These are phyloP conservation scores for Ceratocystis lukuohia DNA, from an alignment of 2,329 filamentous ascomycete genomes.

Conservation along the genomic window DNA sequence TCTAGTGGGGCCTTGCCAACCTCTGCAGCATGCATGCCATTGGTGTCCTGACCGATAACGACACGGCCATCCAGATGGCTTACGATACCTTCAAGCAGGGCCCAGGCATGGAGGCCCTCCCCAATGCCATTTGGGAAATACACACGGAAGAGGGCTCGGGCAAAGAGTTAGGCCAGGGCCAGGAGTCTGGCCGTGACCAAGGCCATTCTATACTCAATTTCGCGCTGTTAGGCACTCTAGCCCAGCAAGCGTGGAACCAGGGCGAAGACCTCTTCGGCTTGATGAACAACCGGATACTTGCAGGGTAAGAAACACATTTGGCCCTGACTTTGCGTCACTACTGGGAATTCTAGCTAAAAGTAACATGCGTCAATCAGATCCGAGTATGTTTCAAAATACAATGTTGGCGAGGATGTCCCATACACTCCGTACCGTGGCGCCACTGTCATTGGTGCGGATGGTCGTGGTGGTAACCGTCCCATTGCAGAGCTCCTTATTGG, in stretches of 20 bases:
- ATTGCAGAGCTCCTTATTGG: conserved; percentile 30
- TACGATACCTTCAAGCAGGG: background rate
- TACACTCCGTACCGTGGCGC: background rate
- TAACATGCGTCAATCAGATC: background rate
- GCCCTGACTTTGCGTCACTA: background rate
- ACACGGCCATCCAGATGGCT: background rate
- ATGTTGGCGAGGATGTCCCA: background rate
- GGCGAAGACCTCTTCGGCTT: background rate
- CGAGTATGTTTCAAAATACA: background rate
- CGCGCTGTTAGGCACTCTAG: background rate
- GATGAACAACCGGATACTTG: background rate
- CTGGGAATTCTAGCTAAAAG: background rate
- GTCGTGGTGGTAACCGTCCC: conserved; percentile 28
- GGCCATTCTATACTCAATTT: background rate
- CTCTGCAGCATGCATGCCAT: background rate
- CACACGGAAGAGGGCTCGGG: background rate
- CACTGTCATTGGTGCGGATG: background rate
- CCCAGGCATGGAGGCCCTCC: background rate
- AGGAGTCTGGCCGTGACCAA: background rate
- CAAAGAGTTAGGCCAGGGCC: background rate
- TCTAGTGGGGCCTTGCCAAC: background rate
- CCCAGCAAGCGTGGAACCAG: background rate
- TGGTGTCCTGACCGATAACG: background rate
- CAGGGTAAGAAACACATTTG: background rate
- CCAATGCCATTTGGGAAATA: background rate